Conservation (phyloP, 208 protist species). For the Herpetomonas tarakana region DNA sequence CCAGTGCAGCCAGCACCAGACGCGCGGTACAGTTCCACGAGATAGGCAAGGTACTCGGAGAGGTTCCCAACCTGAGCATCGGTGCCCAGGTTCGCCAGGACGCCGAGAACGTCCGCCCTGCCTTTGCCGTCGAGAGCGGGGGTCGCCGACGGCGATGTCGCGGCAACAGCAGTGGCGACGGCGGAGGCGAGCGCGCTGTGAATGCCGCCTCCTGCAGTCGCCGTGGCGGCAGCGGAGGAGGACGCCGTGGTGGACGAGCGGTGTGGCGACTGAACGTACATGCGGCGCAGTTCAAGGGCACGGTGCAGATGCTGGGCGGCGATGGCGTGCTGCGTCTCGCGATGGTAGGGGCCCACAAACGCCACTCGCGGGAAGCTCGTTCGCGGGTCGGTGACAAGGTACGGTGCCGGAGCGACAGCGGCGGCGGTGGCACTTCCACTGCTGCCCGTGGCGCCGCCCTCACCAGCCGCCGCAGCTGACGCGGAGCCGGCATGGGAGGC, state of each 20-base stretch:
- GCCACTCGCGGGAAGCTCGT: slow-evolving; percentile 60
- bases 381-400: slow-evolving; percentile 62
- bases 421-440: too few relatives aligned
- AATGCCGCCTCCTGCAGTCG: slow-evolving; percentile 1
- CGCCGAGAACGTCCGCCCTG: not conserved
- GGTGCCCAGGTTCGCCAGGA: not conserved
- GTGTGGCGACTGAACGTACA: slow-evolving; percentile 41
- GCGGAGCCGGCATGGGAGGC: not conserved
- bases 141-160: too few relatives aligned
- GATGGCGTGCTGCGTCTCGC: slow-evolving; percentile 55
- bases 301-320: slow-evolving; percentile 67
- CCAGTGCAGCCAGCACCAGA: too few relatives aligned
- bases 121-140: not conserved
- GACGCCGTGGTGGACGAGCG: slow-evolving; percentile 14
- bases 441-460: not conserved
- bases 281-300: slow-evolving; percentile 66
- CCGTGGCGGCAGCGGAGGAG: slow-evolving; percentile 2
- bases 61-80: not conserved
- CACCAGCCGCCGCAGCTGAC: not conserved
- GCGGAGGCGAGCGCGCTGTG: not conserved
- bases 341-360: slow-evolving; percentile 60
- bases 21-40: not conserved
- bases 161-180: not conserved
- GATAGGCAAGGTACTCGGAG: not conserved
- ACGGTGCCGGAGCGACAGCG: slow-evolving; percentile 27